Evolutionary conservation across 2,329 filamentous ascomycete genomes (phyloP).

Genomic region (Calonectria montana): DNA sequence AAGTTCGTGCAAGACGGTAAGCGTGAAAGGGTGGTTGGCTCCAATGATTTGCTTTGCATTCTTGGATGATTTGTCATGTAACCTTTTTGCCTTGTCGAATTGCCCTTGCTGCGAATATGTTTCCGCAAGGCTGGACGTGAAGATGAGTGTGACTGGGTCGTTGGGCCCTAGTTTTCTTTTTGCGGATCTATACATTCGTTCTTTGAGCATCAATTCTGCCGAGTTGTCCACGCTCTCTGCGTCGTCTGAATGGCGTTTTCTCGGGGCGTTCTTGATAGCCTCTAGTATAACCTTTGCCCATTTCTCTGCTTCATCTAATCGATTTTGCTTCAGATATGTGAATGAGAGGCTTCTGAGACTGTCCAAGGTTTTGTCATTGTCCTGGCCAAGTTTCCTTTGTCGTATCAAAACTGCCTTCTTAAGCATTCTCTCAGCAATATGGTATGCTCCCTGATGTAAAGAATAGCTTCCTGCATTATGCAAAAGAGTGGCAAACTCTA

Average conservation of each 20-base stretch:
- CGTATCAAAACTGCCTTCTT: not conserved
- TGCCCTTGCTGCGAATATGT: not conserved
- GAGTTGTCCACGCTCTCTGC: no score
- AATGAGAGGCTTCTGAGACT: not conserved
- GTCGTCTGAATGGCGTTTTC: no score
- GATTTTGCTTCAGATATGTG: not conserved
- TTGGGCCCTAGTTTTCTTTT: not conserved
- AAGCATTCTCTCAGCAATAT: not conserved
- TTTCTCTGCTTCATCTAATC: not conserved
- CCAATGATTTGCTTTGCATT: not conserved
- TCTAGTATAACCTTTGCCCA: no score
- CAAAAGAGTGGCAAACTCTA: not conserved
- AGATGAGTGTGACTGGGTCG: not conserved
- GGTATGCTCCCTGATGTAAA: not conserved
- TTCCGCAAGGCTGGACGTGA: not conserved
- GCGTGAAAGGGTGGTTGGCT: no score
- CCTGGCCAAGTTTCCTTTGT: not conserved
- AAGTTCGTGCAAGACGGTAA: no score
- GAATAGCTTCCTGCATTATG: not conserved
- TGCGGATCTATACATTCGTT: not conserved
- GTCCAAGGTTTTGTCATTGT: not conserved
- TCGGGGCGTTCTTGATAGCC: no score
- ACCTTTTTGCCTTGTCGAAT: not conserved
- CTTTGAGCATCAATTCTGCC: no score
- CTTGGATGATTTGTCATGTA: not conserved